phyloP scores from a whole-genome alignment of 2,329 filamentous ascomycete species.

The Macrophomina tecta region DNA sequence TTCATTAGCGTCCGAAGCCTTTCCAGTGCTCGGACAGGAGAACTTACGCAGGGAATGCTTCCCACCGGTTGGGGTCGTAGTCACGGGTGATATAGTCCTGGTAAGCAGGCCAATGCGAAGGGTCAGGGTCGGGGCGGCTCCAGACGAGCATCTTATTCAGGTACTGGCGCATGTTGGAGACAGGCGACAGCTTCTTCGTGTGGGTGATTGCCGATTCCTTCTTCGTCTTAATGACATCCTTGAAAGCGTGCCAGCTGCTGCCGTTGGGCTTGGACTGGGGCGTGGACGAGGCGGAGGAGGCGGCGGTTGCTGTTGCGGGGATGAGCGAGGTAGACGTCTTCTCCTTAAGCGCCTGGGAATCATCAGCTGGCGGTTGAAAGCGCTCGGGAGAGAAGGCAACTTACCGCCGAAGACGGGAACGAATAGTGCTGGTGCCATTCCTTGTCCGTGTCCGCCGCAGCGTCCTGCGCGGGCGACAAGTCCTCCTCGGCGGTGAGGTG shows the following conservation, averaged over 20 bases:
- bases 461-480: slow-evolving; percentile 26
- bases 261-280: not conserved
- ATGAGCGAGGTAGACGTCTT: slow-evolving; percentile 19
- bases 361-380: not conserved
- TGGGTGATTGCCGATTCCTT: slow-evolving; percentile 14
- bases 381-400: not conserved
- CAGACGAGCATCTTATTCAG: slow-evolving; percentile 52
- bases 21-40: not conserved
- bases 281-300: slow-evolving; percentile 1
- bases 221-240: slow-evolving; percentile 21
- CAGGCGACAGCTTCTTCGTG: slow-evolving; percentile 23
- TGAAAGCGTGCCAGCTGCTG: slow-evolving; percentile 27
- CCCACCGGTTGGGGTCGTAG: slow-evolving; percentile 57
- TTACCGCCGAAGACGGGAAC: slow-evolving; percentile 20
- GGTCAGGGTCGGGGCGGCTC: slow-evolving; percentile 40
- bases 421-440: slow-evolving; percentile 26
- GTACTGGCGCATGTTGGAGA: slow-evolving; percentile 41
- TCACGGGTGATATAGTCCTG: slow-evolving; percentile 48
- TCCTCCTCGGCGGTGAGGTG: slow-evolving; percentile 10
- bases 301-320: slow-evolving; percentile 16
- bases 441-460: slow-evolving; percentile 12
- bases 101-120: slow-evolving; percentile 53
- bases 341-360: not conserved
- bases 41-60: slow-evolving; percentile 49
- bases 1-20: not conserved